phyloP scores from a whole-genome alignment of 768 basidiomycete species.

The Zangia roseola region DNA sequence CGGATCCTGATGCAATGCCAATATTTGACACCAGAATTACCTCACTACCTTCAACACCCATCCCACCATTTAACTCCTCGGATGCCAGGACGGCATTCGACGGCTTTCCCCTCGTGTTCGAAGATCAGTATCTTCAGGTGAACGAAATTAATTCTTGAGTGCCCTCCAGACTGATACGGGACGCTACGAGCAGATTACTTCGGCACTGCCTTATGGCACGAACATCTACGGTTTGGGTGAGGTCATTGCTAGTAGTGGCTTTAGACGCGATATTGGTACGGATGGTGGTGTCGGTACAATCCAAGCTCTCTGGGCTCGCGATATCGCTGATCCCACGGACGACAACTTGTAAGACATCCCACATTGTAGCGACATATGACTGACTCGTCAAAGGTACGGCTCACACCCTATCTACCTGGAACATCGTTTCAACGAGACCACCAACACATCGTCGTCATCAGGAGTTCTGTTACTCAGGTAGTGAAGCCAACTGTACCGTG shows the following conservation, averaged over 20 bases:
- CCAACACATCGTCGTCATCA: constrained; percentile 56
- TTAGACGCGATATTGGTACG: constrained; percentile 55
- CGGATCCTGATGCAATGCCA: constrained; percentile 49
- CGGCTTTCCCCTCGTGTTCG: constrained; percentile 69
- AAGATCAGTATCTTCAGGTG: constrained; percentile 76
- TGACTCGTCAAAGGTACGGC: constrained; percentile 48
- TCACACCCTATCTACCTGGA: constrained; percentile 69
- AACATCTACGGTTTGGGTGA: constrained; percentile 82
- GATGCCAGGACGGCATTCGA: constrained; percentile 57
- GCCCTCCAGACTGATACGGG: no score
- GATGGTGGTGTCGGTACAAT: constrained; percentile 51
- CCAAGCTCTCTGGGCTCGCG: constrained; percentile 66
- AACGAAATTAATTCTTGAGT: no score
- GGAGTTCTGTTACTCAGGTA: constrained; percentile 73
- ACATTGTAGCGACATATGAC: no score
- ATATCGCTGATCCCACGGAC: constrained; percentile 58
- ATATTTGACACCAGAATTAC: constrained; percentile 68
- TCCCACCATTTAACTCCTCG: constrained; percentile 45
- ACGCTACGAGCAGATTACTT: constrained; percentile 45
- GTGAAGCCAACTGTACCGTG: background rate
- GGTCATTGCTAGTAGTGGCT: constrained; percentile 63
- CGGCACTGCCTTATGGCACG: constrained; percentile 58
- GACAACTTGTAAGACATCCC: constrained; percentile 49
- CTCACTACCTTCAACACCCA: constrained; percentile 58
- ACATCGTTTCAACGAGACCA: constrained; percentile 54